Evolutionary conservation across 2,329 filamentous ascomycete genomes (phyloP).

Genomic region (Hyphodiscus sp.): DNA sequence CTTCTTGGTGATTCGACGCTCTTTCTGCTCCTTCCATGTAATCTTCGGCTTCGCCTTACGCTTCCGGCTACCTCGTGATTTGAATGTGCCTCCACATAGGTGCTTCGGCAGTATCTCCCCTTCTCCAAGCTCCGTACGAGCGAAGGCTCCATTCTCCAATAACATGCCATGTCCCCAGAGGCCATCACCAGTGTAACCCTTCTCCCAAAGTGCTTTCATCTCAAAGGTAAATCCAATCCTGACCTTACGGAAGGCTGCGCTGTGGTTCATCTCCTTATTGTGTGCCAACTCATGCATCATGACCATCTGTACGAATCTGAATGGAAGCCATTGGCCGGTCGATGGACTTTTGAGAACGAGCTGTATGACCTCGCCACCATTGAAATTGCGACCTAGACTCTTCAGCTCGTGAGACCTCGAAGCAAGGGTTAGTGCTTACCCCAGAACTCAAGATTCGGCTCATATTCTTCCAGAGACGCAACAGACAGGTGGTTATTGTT

Average conservation of each 20-base stretch:
- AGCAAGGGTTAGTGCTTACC: conserved; percentile 10
- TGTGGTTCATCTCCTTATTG: conserved; percentile 90
- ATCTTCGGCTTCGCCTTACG: conserved; percentile 41
- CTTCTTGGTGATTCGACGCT: conserved; percentile 49
- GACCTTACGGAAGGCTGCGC: conserved; percentile 72
- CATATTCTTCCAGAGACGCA: conserved; percentile 72
- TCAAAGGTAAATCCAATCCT: conserved; percentile 66
- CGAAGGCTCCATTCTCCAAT: conserved; percentile 55
- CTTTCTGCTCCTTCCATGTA: conserved; percentile 37
- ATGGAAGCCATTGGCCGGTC: conserved; percentile 67
- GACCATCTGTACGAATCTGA: conserved; percentile 83
- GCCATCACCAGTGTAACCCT: conserved; percentile 71
- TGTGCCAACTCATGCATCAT: conserved; percentile 87
- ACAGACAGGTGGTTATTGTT: conserved; percentile 57
- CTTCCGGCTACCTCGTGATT: conserved; percentile 46
- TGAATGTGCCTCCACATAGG: conserved; percentile 76
- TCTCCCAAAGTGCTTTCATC: conserved; percentile 64
- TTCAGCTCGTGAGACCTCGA: background rate
- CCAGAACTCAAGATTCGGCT: conserved; percentile 73
- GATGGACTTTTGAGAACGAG: conserved; percentile 66
- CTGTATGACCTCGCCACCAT: conserved; percentile 80
- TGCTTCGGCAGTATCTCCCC: conserved; percentile 60
- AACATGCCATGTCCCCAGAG: conserved; percentile 70
- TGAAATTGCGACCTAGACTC: conserved; percentile 75
- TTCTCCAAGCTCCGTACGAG: conserved; percentile 43